phyloP scores from a whole-genome alignment of 164 flowering plant species.

The Tetracentron sinense region DNA sequence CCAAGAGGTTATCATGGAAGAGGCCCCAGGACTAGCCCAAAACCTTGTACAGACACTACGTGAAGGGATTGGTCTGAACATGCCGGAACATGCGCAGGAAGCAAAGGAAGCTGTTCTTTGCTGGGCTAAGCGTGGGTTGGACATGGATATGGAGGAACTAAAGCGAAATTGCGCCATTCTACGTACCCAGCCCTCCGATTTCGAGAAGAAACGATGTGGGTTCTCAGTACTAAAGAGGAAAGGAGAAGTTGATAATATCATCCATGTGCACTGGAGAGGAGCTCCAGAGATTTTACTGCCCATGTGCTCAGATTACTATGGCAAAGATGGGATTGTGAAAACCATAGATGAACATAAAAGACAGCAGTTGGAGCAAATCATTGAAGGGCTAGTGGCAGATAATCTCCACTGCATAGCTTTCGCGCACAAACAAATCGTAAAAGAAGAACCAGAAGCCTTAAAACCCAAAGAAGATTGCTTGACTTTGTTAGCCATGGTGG shows the following conservation, averaged over 20 bases:
- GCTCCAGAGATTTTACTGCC: background rate
- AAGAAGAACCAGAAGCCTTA: background rate
- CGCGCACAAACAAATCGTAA: background rate
- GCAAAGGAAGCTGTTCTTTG: conserved; percentile 1
- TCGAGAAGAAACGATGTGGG: background rate
- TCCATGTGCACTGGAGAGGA: background rate
- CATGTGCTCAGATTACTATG: background rate
- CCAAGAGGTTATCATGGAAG: background rate
- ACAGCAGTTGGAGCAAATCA: background rate
- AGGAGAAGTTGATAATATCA: background rate
- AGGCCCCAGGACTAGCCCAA: background rate
- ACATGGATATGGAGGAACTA: background rate
- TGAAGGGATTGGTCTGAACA: background rate
- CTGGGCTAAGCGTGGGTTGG: background rate
- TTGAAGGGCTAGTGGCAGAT: background rate
- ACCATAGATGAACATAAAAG: background rate
- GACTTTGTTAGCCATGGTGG: conserved; percentile 15
- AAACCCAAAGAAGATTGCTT: conserved; percentile 10
- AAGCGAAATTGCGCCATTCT: background rate
- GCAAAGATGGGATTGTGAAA: background rate
- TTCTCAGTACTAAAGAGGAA: no score
- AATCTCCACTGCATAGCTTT: background rate
- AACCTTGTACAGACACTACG: background rate
- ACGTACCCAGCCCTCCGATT: background rate
- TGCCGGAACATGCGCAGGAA: background rate